Evolutionary conservation across 305 asterid genomes (phyloP), one percentile per base, ranked within the genome.

Genomic region (Plantago lanceolata): DNA sequence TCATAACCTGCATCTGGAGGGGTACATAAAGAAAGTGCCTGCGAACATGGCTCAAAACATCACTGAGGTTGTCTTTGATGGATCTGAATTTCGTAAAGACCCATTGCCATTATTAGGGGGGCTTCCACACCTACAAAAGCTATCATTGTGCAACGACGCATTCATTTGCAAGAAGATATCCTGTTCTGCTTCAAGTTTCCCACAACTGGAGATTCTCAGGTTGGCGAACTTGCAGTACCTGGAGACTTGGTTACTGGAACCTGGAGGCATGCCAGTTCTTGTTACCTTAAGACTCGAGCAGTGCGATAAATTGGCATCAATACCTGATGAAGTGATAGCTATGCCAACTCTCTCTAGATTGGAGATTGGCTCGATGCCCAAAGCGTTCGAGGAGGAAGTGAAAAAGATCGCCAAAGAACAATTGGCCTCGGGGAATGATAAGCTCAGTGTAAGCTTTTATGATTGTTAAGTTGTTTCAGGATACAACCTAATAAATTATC

Each of bases 1-100:
- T 50, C 50, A 28, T 40, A 16, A 3, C 43, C 24, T 70, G 57
- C 56, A 70, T 47, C 8, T 70, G 2, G 69, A 70, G 37, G 74
- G 74, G 18, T 14, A 24, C 53, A 35, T 70, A 6, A 26, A 37
- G 3, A 29, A 14, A 15, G 9, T 49, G 1, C 62, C 57, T 3
- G n/a, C 0, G 14, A n/a, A 51, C 49, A 2, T 3, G 17, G 47
- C 65, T 17, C 19, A 19, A 11, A 63, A 63, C 8, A 16, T 57
- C 17, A 57, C 40, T 17, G 14, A 24, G 45, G 18, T 70, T 11
- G 55, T 57, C 5, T 63, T 63, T 12, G 58, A 52, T n/a, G 58
- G 58, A 7, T 19, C 35, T 12, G 58, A 52, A 52, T 21, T 21
- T 4, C 17, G 8, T 11, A 8, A 21, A 20, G 58, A 52, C 8